Evolutionary conservation across 2,329 filamentous ascomycete genomes (phyloP).

Genomic region (Monosporascus sp.): DNA sequence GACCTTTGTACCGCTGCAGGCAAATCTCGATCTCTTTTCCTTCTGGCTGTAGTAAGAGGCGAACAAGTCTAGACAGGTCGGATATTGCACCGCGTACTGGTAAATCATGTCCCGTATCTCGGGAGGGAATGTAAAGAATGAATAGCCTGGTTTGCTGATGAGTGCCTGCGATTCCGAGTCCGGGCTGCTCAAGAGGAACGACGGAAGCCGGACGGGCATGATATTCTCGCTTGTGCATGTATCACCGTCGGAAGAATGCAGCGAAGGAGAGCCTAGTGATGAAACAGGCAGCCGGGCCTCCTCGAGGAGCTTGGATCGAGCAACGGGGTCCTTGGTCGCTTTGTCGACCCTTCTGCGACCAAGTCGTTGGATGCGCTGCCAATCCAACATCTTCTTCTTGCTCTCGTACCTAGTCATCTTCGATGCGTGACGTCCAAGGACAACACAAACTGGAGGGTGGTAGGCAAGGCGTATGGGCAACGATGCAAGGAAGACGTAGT

Average conservation of each 20-base stretch:
- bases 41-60: conserved; percentile 24
- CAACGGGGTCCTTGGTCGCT: conserved; percentile 15
- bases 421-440: not conserved
- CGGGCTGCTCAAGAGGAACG: not conserved
- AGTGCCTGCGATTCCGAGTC: not conserved
- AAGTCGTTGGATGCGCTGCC: conserved; percentile 4
- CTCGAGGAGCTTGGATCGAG: conserved; percentile 11
- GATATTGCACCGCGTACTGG: conserved; percentile 22
- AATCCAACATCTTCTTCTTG: conserved; percentile 9
- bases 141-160: conserved; percentile 1
- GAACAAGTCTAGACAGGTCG: conserved; percentile 24
- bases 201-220: not conserved
- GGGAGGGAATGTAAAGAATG: conserved; percentile 26
- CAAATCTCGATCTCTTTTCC: conserved; percentile 4
- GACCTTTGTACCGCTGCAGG: conserved; percentile 1
- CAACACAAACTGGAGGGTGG: not conserved
- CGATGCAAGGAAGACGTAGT: not conserved
- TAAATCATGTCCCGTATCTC: conserved; percentile 34
- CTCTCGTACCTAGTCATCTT: conserved; percentile 8
- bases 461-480: not conserved
- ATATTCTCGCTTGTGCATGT: not conserved
- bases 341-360: conserved; percentile 14
- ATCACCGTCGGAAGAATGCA: not conserved
- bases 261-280: not conserved
- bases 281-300: conserved; percentile 13